A percentile compares a stretch with the other conserved stretches of the same genome.
These are phyloP conservation scores for Elsinoe necatrix DNA, from an alignment of 2,329 filamentous ascomycete genomes.

Conservation along the genomic window DNA sequence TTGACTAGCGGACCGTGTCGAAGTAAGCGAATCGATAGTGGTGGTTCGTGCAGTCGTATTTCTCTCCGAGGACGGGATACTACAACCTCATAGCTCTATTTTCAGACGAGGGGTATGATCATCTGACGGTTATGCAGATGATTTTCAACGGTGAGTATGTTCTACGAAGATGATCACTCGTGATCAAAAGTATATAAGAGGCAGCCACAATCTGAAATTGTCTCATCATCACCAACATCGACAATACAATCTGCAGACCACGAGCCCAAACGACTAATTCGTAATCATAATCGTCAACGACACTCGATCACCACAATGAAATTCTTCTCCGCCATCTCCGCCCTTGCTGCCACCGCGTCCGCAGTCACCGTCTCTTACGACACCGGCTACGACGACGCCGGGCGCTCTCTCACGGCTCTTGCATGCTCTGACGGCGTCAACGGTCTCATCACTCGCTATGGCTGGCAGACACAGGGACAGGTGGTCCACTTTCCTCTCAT, in stretches of 20 bases:
- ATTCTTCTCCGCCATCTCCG: slow-evolving; percentile 34
- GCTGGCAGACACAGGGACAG: slow-evolving; percentile 44
- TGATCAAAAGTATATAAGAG: neutral
- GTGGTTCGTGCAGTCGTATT: slow-evolving; percentile 3
- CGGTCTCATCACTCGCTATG: slow-evolving; percentile 55
- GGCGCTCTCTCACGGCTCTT: slow-evolving; percentile 48
- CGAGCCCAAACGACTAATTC: neutral
- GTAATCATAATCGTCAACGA: neutral
- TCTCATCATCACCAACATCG: neutral
- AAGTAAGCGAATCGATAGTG: neutral
- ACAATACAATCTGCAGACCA: neutral
- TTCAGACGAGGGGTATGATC: neutral
- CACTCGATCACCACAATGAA: slow-evolving; percentile 33
- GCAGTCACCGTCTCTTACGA: slow-evolving; percentile 58
- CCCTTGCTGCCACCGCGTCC: slow-evolving; percentile 34
- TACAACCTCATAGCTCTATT: slow-evolving; percentile 1
- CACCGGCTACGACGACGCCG: slow-evolving; percentile 56
- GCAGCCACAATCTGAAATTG: neutral
- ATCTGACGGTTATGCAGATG: neutral
- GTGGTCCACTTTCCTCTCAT: slow-evolving; percentile 42
- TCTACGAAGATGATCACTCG: neutral
- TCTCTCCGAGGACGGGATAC: neutral
- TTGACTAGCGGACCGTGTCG: slow-evolving; percentile 1
- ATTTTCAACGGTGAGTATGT: neutral
- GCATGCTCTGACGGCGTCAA: slow-evolving; percentile 61